Base-by-base conservation (phyloP, 495 filamentous ascomycete species). In the Penicillium turbatum region DNA sequence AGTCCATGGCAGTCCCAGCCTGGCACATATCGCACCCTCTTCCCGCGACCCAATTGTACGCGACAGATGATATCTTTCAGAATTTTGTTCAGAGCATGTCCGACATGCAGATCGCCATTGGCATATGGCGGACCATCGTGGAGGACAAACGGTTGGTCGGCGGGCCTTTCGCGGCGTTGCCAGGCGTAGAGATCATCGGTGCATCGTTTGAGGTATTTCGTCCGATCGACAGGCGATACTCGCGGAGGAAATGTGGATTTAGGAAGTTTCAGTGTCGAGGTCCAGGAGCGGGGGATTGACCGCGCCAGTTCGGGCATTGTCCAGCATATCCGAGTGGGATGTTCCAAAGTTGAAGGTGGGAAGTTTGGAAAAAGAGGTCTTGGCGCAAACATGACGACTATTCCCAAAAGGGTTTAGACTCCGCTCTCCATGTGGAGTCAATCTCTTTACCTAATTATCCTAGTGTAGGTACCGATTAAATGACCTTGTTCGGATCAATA, bases 1-100 rank as follows among this genome's bases (percentile, higher is more conserved):
- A 99, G 77, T 6, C 93, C 93, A 75, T 99, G 93, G 61, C 93
- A 99, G 69, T 99, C 93, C 95, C 95, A 99, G 29, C 93, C 95
- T 4, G 93, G 93, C 5, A 92, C 77, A 66, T 92, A 99, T n/a
- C 84, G 79, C 30, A 97, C 82, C 37, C 82, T 76, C 63, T 84
- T 85, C 32, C 92, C 92, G 60, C 82, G 76, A 38, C 86, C 82
- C 42, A 97, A 71, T 69, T 96, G 82, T 57, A 86, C 82, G 35
- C 93, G 82, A 59, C 87, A 79, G 46, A 96, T 85, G 44, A 97
- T 87, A 66, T 99, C 93, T 77, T 99, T 99, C 43, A 96, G 72
- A 52, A 97, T 87, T 68, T 99, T 99, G 70, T 99, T 99, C 48
- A 99, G 74, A 26, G 93, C 95, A 78, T 99, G 93, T n/a, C 93